These are phyloP conservation scores for Fusarium chuoi DNA, from an alignment of 2,329 filamentous ascomycete species.

Conservation along the genomic window DNA sequence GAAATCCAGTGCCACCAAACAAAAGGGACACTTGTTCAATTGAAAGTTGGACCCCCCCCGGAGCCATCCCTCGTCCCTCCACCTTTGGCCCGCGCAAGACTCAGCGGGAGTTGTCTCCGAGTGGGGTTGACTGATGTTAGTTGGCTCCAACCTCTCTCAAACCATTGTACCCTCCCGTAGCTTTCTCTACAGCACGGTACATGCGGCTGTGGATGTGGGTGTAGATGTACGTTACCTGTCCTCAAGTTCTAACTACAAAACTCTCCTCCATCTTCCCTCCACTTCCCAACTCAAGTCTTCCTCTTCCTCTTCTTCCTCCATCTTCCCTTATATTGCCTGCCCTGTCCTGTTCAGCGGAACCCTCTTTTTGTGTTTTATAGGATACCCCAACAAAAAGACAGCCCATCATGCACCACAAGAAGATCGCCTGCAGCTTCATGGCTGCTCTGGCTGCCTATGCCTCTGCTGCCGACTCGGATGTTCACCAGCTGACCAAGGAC, in stretches of 20 bases:
- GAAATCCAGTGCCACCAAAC: constrained; percentile 28
- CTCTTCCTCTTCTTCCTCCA: constrained; percentile 7
- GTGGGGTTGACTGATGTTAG: constrained; percentile 6
- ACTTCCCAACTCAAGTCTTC: constrained; percentile 33
- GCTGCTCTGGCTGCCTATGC: constrained; percentile 66
- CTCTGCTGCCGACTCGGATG: constrained; percentile 78
- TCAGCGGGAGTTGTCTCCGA: constrained; percentile 37
- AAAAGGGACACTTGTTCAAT: constrained; percentile 59
- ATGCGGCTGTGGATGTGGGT: constrained; percentile 5
- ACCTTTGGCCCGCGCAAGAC: constrained; percentile 12
- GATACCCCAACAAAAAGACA: constrained; percentile 36
- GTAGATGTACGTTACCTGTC: constrained; percentile 34
- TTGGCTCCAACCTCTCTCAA: constrained; percentile 15
- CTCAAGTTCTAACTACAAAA: constrained; percentile 50
- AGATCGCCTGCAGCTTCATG: constrained; percentile 64
- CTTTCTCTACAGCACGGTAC: neutral
- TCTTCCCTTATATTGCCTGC: constrained; percentile 21
- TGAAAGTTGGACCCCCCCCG: constrained; percentile 39
- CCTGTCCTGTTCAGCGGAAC: constrained; percentile 34
- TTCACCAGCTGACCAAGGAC: constrained; percentile 84
- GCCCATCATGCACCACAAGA: constrained; percentile 60
- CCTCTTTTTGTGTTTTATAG: constrained; percentile 38
- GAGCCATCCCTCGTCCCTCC: constrained; percentile 13
- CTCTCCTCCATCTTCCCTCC: constrained; percentile 43
- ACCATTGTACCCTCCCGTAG: constrained; percentile 8